Evolutionary conservation across 768 basidiomycete genomes (phyloP), one percentile per base, ranked within the genome.

Genomic region (Polyporus arcularius): DNA sequence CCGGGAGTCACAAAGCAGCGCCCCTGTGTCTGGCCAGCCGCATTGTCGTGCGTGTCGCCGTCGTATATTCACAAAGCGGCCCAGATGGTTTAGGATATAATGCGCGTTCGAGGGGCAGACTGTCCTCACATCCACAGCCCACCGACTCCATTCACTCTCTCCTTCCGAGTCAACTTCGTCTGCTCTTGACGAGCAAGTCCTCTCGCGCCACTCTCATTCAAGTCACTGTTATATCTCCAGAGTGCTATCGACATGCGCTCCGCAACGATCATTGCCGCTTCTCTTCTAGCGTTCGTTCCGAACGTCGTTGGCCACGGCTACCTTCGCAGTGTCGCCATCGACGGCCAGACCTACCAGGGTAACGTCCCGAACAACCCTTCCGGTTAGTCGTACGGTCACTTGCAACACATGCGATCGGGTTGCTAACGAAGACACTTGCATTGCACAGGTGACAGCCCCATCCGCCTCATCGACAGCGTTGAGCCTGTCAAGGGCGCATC

Each of bases 401-500:
- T 26, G 21, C 21, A 26, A 26, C 21, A 26, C 21, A 26, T 26
- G 57, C 81, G 80, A 39, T 79, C 82, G 12, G 2, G 2, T 26
- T 26, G 21, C 21, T 26, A 2, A 26, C 21, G n/a, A 16, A 4
- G 10, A 21, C 26, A 15, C 18, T 57, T 35, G 26, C 46, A 51
- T 57, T 54, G 21, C 21, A 21, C 53, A 68, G 66, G 42, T 38
- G 40, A 57, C 8, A 66, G 65, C 46, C 66, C 67, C 1, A 74
- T 84, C 42, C 80, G 83, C 32, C 74, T 75, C 58, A 79, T 84
- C 56, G 67, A 73, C 64, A 64, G 64, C 57, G 72, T 76, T 61
- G 60, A 68, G 0, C 82, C 83, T 2, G 80, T 83, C 57, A 82
- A 89, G 71, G 85, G 84, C 42, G 80, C 85, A 8, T 73, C 54